A percentile compares a stretch with the other conserved stretches of the same genome.
These are phyloP conservation scores for Lactarius sp. DNA, from an alignment of 768 basidiomycete genomes.

Conservation along the genomic window DNA sequence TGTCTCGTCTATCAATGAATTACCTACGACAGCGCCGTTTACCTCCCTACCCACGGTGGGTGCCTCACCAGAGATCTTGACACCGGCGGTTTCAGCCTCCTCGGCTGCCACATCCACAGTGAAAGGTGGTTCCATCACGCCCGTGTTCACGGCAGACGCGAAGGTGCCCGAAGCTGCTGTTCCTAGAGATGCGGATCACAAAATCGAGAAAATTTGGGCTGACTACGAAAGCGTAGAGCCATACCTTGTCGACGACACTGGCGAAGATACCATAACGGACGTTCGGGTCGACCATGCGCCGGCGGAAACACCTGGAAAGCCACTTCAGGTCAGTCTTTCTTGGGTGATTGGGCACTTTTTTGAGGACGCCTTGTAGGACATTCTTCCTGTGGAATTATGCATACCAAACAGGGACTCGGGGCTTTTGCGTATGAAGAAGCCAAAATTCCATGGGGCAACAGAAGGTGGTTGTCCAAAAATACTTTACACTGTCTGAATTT, in stretches of 20 bases:
- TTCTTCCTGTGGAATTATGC: constrained; percentile 71
- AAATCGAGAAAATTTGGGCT: constrained; percentile 78
- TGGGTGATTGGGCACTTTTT: background rate
- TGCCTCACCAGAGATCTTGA: constrained; percentile 5
- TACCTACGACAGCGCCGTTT: constrained; percentile 46
- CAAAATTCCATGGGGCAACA: constrained; percentile 44
- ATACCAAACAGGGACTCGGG: constrained; percentile 64
- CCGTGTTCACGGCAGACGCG: constrained; percentile 10
- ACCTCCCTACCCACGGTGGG: constrained; percentile 5
- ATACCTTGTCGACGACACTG: constrained; percentile 48
- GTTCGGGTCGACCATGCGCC: constrained; percentile 55
- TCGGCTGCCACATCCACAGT: constrained; percentile 16
- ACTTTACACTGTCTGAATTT: background rate
- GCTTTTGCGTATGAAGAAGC: constrained; percentile 31
- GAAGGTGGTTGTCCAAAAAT: constrained; percentile 47
- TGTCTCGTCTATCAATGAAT: constrained; percentile 71
- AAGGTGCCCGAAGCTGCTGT: constrained; percentile 35
- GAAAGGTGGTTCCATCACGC: constrained; percentile 16
- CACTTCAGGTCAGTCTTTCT: constrained; percentile 50
- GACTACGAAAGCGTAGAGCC: constrained; percentile 83
- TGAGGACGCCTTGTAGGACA: constrained; percentile 43
- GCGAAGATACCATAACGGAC: constrained; percentile 46
- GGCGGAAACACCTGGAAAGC: constrained; percentile 40
- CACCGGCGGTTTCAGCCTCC: constrained; percentile 14
- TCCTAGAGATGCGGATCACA: constrained; percentile 81